phyloP scores from a whole-genome alignment of 164 flowering plant species.

The Berberis thunbergii region DNA sequence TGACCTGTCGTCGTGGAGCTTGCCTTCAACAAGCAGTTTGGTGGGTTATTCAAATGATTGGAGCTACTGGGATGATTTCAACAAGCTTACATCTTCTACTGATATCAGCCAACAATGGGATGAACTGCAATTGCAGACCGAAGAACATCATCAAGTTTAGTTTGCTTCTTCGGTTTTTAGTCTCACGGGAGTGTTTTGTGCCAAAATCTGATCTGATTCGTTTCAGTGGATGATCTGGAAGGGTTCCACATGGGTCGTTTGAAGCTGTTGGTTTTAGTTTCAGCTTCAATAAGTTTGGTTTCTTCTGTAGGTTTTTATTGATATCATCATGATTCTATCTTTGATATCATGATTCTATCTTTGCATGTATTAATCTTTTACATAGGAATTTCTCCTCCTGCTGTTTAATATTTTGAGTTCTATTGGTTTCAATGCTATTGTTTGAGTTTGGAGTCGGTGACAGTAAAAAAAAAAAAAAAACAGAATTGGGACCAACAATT shows the following conservation, averaged over 20 bases:
- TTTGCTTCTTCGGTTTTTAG: too few relatives aligned
- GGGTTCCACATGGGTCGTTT: background rate
- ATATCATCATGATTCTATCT: too few relatives aligned
- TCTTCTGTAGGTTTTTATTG: too few relatives aligned
- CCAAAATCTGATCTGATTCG: background rate
- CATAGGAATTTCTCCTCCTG: too few relatives aligned
- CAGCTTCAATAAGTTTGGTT: background rate
- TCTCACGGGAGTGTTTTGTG: background rate
- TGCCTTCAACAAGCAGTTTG: slow-evolving; percentile 12
- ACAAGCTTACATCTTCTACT: slow-evolving; percentile 22
- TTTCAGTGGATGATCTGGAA: background rate
- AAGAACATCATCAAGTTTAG: background rate
- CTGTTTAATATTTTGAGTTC: too few relatives aligned
- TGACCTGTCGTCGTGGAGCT: slow-evolving; percentile 13
- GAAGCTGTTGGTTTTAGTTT: slow-evolving; percentile 4
- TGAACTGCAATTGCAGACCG: slow-evolving; percentile 24
- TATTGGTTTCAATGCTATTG: too few relatives aligned
- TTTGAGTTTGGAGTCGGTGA: too few relatives aligned
- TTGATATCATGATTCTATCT: too few relatives aligned
- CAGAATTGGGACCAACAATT: too few relatives aligned
- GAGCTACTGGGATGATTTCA: slow-evolving; percentile 49
- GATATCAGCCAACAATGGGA: slow-evolving; percentile 45
- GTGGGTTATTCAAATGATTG: slow-evolving; percentile 28
- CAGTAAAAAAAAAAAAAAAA: too few relatives aligned
- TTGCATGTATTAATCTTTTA: too few relatives aligned